Evolutionary conservation across 2,329 filamentous ascomycete species (phyloP).

Genomic region (Colletotrichum sp.): DNA sequence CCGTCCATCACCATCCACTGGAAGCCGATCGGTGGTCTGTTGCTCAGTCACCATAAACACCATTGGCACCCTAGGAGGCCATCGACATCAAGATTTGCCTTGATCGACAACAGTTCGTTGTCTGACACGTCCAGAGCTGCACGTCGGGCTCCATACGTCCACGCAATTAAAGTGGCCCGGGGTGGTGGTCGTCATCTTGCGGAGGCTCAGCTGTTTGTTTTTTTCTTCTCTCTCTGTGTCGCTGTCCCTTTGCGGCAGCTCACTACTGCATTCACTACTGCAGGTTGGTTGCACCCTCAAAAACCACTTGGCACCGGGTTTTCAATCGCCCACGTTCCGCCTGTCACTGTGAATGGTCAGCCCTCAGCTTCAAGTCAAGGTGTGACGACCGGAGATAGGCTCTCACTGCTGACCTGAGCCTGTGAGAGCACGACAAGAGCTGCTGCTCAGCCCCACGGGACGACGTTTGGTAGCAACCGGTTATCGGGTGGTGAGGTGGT

Average conservation of each 20-base stretch:
- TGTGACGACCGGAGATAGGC: not conserved
- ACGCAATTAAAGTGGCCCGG: conserved; percentile 14
- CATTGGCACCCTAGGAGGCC: not conserved
- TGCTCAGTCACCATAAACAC: not conserved
- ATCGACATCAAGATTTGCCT: conserved; percentile 4
- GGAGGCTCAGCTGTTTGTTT: conserved; percentile 16
- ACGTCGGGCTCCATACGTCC: conserved; percentile 2
- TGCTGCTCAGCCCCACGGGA: not conserved
- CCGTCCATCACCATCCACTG: not conserved
- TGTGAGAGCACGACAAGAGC: not conserved
- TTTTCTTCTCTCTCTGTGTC: not conserved
- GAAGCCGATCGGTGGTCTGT: conserved; percentile 1
- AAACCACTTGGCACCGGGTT: not conserved
- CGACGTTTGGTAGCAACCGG: conserved; percentile 1
- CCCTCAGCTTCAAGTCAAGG: not conserved
- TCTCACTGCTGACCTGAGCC: not conserved
- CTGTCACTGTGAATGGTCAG: not conserved
- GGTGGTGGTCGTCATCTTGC: conserved; percentile 16
- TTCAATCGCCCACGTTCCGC: conserved; percentile 2
- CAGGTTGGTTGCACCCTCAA: not conserved
- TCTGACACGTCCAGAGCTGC: conserved; percentile 14
- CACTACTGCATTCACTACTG: not conserved
- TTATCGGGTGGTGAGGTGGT: conserved; percentile 5
- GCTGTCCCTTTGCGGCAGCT: not conserved
- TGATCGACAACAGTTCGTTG: conserved; percentile 6